These are phyloP conservation scores for Penicillium crustosum DNA, from an alignment of 2,329 filamentous ascomycete species.

Conservation along the genomic window DNA sequence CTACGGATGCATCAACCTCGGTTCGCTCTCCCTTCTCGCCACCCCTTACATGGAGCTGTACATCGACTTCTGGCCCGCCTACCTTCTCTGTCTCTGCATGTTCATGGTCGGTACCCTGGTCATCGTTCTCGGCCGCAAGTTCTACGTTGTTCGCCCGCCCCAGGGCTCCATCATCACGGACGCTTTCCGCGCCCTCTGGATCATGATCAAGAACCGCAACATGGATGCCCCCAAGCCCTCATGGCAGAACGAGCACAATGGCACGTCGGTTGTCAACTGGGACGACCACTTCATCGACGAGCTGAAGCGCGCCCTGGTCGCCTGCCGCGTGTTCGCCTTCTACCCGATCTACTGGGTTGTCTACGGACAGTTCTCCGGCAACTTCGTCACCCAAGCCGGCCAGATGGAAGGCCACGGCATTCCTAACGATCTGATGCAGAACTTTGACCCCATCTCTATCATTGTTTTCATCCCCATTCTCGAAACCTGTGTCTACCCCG, in stretches of 20 bases:
- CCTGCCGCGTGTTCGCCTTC: slow-evolving; percentile 72
- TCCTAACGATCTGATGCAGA: slow-evolving; percentile 75
- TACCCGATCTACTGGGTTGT: slow-evolving; percentile 69
- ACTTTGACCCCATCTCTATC: slow-evolving; percentile 72
- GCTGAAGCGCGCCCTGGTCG: slow-evolving; percentile 63
- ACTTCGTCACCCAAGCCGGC: slow-evolving; percentile 65
- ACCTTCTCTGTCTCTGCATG: slow-evolving; percentile 60
- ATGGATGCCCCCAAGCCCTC: slow-evolving; percentile 66
- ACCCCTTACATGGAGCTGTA: slow-evolving; percentile 68
- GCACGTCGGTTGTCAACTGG: slow-evolving; percentile 53
- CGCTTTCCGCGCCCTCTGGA: slow-evolving; percentile 62
- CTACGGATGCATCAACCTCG: slow-evolving; percentile 72
- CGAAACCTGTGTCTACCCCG: slow-evolving; percentile 68
- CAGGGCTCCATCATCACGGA: slow-evolving; percentile 66
- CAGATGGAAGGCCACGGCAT: slow-evolving; percentile 65
- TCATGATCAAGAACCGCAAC: slow-evolving; percentile 53
- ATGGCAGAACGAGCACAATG: slow-evolving; percentile 57
- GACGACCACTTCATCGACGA: slow-evolving; percentile 71
- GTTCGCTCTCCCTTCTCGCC: slow-evolving; percentile 65
- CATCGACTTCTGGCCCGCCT: slow-evolving; percentile 67
- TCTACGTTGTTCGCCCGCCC: slow-evolving; percentile 51
- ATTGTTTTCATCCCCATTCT: slow-evolving; percentile 73
- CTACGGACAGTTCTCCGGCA: slow-evolving; percentile 67
- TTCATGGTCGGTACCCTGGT: slow-evolving; percentile 63
- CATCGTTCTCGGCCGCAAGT: slow-evolving; percentile 49